Evolutionary conservation across 2,329 filamentous ascomycete genomes (phyloP).

Genomic region (Fusarium pseudoanthophilum): DNA sequence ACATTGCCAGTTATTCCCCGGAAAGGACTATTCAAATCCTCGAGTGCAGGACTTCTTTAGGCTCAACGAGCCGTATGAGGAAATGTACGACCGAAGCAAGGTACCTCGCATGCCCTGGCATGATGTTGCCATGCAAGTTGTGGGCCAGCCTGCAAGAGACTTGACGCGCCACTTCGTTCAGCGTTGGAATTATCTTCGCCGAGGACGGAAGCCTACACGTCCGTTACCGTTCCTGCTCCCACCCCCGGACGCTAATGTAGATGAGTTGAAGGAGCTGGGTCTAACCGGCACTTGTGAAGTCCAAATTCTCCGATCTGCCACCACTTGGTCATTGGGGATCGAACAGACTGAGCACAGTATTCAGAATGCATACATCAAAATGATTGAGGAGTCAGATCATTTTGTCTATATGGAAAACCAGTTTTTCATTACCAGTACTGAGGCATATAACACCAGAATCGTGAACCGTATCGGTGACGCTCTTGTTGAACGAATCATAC

Average conservation of each 20-base stretch:
- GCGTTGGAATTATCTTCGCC: slow-evolving; percentile 95
- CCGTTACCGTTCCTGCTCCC: slow-evolving; percentile 94
- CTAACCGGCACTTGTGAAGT: slow-evolving; percentile 95
- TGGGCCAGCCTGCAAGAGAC: slow-evolving; percentile 94
- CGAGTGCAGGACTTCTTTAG: slow-evolving; percentile 94
- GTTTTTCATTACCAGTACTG: slow-evolving; percentile 95
- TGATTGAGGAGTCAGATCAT: slow-evolving; percentile 95
- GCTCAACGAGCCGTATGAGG: slow-evolving; percentile 93
- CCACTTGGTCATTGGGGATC: slow-evolving; percentile 91
- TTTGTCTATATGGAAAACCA: slow-evolving; percentile 99
- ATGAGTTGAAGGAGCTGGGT: slow-evolving; percentile 87
- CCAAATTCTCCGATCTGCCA: slow-evolving; percentile 91
- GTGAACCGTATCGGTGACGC: slow-evolving; percentile 95
- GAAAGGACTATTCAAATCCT: slow-evolving; percentile 98
- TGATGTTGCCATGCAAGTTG: slow-evolving; percentile 96
- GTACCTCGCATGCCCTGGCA: slow-evolving; percentile 98
- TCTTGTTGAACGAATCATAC: slow-evolving; percentile 88
- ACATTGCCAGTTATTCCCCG: slow-evolving; percentile 95
- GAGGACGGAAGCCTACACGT: slow-evolving; percentile 90
- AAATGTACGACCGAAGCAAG: slow-evolving; percentile 95
- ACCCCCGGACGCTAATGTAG: slow-evolving; percentile 88
- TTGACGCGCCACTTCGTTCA: slow-evolving; percentile 96
- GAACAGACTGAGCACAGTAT: slow-evolving; percentile 93
- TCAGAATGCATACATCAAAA: slow-evolving; percentile 92
- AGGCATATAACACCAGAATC: slow-evolving; percentile 87